phyloP scores from a whole-genome alignment of 228 moss, liverwort and hornwort species.

The Sphagnum fallax region DNA sequence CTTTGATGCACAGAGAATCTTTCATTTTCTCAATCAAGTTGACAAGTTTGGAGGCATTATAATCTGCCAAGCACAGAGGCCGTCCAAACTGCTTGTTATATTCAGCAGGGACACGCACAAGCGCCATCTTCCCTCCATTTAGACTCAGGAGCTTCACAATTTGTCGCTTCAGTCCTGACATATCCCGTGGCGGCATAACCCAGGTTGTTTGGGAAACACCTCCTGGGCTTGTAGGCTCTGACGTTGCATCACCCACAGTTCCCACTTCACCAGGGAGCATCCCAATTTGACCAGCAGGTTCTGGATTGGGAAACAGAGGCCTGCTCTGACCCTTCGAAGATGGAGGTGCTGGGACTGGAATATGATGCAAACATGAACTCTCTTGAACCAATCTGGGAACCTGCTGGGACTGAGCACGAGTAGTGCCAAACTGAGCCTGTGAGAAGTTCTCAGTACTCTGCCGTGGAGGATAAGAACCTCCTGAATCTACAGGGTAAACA shows the following conservation, averaged over 20 bases:
- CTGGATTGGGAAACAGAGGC: constrained; percentile 19
- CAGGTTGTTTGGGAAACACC: constrained; percentile 31
- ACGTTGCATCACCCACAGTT: constrained; percentile 19
- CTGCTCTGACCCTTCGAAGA: constrained; percentile 13
- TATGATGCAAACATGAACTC: background rate
- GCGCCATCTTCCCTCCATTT: constrained; percentile 69
- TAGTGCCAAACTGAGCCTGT: constrained; percentile 17
- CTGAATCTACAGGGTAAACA: too few relatives aligned
- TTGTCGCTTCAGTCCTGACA: constrained; percentile 57
- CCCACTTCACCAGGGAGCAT: constrained; percentile 11
- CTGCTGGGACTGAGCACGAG: constrained; percentile 24
- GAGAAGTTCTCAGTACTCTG: constrained; percentile 18
- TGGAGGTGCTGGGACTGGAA: constrained; percentile 9
- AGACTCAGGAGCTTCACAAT: constrained; percentile 53
- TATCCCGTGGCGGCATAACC: constrained; percentile 38
- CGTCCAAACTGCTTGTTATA: constrained; percentile 66
- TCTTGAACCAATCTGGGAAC: constrained; percentile 22
- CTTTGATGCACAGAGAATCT: constrained; percentile 58
- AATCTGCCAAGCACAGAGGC: constrained; percentile 65
- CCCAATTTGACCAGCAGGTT: constrained; percentile 4
- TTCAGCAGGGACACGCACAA: constrained; percentile 68
- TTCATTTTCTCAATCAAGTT: constrained; percentile 70
- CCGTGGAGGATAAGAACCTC: too few relatives aligned
- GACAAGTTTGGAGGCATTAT: constrained; percentile 52
- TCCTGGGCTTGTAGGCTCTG: constrained; percentile 37